A percentile compares a stretch with the other conserved stretches of the same genome.
phyloP scores from a whole-genome alignment of 2,329 filamentous ascomycete genomes.

The Neonectria faginata region DNA sequence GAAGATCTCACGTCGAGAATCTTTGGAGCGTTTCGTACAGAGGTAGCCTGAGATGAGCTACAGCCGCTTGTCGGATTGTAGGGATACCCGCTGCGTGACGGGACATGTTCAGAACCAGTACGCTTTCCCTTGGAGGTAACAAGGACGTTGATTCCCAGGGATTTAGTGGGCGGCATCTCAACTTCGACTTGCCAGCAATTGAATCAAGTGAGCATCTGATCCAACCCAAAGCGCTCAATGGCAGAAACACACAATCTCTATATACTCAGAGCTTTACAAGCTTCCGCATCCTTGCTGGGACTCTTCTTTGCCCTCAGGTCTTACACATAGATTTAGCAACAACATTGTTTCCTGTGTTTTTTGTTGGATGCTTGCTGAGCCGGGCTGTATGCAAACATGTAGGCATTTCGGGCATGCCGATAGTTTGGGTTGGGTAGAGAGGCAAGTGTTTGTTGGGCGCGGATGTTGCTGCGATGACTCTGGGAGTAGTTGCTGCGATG shows the following conservation, averaged over 20 bases:
- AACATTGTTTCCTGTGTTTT: constrained; percentile 3
- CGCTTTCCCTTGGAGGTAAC: neutral
- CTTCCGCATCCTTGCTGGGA: neutral
- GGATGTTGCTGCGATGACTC: no score
- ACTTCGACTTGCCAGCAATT: neutral
- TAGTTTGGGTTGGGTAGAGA: neutral
- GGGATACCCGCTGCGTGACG: neutral
- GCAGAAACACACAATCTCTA: constrained; percentile 3
- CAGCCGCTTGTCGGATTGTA: neutral
- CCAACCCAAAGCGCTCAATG: neutral
- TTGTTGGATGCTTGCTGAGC: neutral
- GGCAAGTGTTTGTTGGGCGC: no score
- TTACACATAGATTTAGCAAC: neutral
- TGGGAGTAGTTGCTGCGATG: neutral
- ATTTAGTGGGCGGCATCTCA: constrained; percentile 27
- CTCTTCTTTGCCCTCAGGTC: neutral
- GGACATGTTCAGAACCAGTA: neutral
- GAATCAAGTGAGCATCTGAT: neutral
- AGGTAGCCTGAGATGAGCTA: neutral
- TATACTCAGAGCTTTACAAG: constrained; percentile 3
- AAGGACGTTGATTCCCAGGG: neutral
- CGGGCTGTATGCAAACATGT: neutral
- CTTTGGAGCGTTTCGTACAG: neutral
- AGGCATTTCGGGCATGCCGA: neutral
- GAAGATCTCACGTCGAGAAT: neutral